Conservation (phyloP, 495 filamentous ascomycete species). For the Choiromyces venosus region DNA sequence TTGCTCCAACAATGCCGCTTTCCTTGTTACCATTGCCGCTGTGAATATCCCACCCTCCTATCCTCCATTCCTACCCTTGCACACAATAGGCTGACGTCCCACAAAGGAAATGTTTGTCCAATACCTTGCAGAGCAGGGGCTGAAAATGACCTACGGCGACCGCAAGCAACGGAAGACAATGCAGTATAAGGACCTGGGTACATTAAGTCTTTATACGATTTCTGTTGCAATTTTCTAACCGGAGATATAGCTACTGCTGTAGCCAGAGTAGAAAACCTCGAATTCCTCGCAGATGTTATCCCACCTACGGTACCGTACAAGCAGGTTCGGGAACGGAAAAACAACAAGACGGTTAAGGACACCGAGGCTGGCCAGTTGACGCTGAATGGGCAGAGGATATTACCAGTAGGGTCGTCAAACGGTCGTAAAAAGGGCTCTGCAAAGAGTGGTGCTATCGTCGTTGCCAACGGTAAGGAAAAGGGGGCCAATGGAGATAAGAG, state of each 20-base stretch:
- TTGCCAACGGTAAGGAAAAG: background rate
- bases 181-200: slow-evolving; percentile 91
- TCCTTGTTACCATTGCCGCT: slow-evolving; percentile 85
- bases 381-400: slow-evolving; percentile 22
- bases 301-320: slow-evolving; percentile 48
- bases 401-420: slow-evolving; percentile 25
- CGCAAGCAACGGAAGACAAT: slow-evolving; percentile 87
- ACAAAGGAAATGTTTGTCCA: slow-evolving; percentile 93
- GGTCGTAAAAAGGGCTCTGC: slow-evolving; percentile 20
- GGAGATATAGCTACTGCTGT: slow-evolving; percentile 66
- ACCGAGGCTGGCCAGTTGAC: slow-evolving; percentile 22
- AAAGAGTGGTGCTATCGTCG: background rate
- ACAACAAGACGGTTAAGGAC: slow-evolving; percentile 24
- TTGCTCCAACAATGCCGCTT: slow-evolving; percentile 90
- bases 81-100: slow-evolving; percentile 11
- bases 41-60: slow-evolving; percentile 46
- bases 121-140: slow-evolving; percentile 74
- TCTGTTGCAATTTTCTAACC: slow-evolving; percentile 1
- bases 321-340: slow-evolving; percentile 32
- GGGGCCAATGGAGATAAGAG: background rate
- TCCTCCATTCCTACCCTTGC: background rate
- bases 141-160: slow-evolving; percentile 84
- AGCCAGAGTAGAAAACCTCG: slow-evolving; percentile 82
- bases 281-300: slow-evolving; percentile 88
- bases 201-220: background rate